These are phyloP conservation scores for Coemansia sp. DNA, from an alignment of 192 early-diverging fungal species.

Conservation along the genomic window DNA sequence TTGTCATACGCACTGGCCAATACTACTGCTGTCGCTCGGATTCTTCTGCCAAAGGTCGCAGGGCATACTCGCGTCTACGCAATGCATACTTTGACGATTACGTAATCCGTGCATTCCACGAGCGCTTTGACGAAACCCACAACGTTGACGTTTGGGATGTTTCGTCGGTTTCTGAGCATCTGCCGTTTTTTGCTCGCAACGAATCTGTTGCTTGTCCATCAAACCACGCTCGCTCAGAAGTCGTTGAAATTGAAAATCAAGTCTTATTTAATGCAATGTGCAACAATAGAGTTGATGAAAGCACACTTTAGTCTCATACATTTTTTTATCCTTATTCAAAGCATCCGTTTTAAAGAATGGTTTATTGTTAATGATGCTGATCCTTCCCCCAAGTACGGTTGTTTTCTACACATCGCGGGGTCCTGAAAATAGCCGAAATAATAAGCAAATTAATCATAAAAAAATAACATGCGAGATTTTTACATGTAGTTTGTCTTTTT, in stretches of 20 bases:
- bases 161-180: constrained; percentile 30
- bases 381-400: too few species aligned
- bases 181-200: constrained; percentile 27
- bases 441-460: too few species aligned
- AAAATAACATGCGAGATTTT: too few species aligned
- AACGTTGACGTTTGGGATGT: constrained; percentile 50
- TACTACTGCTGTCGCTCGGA: constrained; percentile 58
- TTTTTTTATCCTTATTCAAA: too few species aligned
- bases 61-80: constrained; percentile 30
- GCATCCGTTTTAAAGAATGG: too few species aligned
- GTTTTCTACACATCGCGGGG: too few species aligned
- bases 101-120: constrained; percentile 23
- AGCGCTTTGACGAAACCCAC: constrained; percentile 21
- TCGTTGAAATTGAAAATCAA: constrained; percentile 57
- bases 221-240: constrained; percentile 56
- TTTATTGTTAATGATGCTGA: too few species aligned
- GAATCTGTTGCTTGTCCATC: constrained; percentile 31
- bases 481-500: too few species aligned
- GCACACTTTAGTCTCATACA: background rate
- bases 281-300: constrained; percentile 2
- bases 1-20: constrained; percentile 56
- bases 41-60: constrained; percentile 6
- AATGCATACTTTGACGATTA: constrained; percentile 26
- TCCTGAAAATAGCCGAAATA: too few species aligned
- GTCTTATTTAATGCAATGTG: constrained; percentile 31